These are phyloP conservation scores for Aspergillus tamarii DNA, from an alignment of 2,329 filamentous ascomycete genomes.

Conservation along the genomic window DNA sequence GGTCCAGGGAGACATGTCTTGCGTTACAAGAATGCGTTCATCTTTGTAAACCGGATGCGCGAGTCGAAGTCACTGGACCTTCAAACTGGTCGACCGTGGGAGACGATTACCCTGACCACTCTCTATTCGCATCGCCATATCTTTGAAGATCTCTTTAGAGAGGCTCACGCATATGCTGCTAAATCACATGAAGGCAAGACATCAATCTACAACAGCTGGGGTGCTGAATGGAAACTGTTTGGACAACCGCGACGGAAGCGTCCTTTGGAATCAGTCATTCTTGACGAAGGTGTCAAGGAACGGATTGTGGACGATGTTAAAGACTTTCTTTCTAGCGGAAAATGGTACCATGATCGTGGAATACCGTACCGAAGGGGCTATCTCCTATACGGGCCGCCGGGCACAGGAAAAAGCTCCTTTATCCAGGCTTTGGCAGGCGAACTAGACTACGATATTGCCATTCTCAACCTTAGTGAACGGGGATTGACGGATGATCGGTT, in stretches of 20 bases:
- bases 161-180: constrained; percentile 79
- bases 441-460: constrained; percentile 87
- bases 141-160: constrained; percentile 85
- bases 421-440: constrained; percentile 95
- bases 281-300: constrained; percentile 83
- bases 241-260: constrained; percentile 84
- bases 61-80: constrained; percentile 78
- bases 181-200: constrained; percentile 90
- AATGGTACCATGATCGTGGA: constrained; percentile 93
- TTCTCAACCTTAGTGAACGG: constrained; percentile 86
- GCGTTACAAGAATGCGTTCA: constrained; percentile 83
- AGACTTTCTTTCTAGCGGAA: constrained; percentile 76
- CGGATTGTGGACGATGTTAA: constrained; percentile 76
- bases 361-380: constrained; percentile 92
- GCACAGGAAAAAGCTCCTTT: constrained; percentile 92
- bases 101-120: constrained; percentile 89
- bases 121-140: constrained; percentile 86
- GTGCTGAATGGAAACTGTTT: constrained; percentile 81
- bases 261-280: constrained; percentile 82
- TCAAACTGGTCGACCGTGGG: constrained; percentile 85
- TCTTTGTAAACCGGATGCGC: constrained; percentile 83
- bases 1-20: constrained; percentile 89
- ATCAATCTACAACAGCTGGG: constrained; percentile 82
- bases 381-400: constrained; percentile 83
- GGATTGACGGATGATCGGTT: constrained; percentile 88